Conservation (phyloP, 1,284 basidiomycete species). For the Neonothopanus nambi region DNA sequence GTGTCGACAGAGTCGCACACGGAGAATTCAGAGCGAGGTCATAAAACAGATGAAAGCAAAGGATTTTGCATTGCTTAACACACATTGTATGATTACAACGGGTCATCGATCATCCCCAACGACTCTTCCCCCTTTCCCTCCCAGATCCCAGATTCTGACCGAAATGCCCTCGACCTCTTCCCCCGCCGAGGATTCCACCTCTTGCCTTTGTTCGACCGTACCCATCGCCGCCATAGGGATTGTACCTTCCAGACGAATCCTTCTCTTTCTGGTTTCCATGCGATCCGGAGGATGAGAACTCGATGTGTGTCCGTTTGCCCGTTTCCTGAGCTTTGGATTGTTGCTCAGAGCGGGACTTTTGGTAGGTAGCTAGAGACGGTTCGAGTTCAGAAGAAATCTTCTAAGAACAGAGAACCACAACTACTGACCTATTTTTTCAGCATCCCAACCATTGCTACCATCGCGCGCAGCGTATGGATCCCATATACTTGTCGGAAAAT, state of each 20-base stretch:
- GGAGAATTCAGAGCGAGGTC: no score
- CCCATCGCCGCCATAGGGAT: conserved; percentile 7
- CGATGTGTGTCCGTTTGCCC: conserved; percentile 32
- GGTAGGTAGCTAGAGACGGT: conserved; percentile 38
- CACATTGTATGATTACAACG: no score
- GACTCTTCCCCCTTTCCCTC: no score
- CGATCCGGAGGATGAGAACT: conserved; percentile 24
- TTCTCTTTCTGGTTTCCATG: conserved; percentile 7
- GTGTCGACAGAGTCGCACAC: no score
- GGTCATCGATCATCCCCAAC: no score
- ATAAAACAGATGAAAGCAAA: no score
- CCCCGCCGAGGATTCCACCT: neutral
- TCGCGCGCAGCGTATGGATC: conserved; percentile 56
- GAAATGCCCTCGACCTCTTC: neutral
- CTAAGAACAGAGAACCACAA: conserved; percentile 18
- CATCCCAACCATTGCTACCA: conserved; percentile 49
- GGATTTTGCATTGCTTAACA: no score
- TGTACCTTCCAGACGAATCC: conserved; percentile 9
- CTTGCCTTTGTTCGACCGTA: neutral
- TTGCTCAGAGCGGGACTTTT: conserved; percentile 44
- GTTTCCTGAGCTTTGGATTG: conserved; percentile 25
- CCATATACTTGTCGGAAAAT: conserved; percentile 76
- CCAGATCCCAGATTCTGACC: no score
- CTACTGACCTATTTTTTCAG: conserved; percentile 67
- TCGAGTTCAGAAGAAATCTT: conserved; percentile 29